These are phyloP conservation scores for Fusarium avenaceum DNA, from an alignment of 2,329 filamentous ascomycete species.

Conservation along the genomic window DNA sequence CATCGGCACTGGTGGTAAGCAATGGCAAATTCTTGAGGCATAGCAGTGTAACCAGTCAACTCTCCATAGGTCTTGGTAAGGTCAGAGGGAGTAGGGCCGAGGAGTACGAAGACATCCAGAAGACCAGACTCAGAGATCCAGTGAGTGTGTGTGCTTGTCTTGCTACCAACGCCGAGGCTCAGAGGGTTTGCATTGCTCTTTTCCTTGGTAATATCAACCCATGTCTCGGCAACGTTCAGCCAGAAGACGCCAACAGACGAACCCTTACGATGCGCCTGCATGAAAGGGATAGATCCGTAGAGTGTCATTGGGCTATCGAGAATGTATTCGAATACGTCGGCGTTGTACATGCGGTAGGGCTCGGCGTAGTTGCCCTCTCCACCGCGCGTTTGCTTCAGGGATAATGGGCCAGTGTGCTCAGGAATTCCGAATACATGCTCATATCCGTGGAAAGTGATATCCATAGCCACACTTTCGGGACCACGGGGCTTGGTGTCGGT, in stretches of 20 bases:
- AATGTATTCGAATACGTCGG: conserved; percentile 98
- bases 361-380: conserved; percentile 87
- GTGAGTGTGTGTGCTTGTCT: conserved; percentile 87
- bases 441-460: conserved; percentile 93
- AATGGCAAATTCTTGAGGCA: conserved; percentile 92
- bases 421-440: conserved; percentile 95
- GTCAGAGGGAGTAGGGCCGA: conserved; percentile 87
- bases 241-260: conserved; percentile 97
- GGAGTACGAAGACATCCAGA: conserved; percentile 93
- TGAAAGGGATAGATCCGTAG: conserved; percentile 96
- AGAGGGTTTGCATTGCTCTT: conserved; percentile 81
- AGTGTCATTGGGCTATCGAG: conserved; percentile 98
- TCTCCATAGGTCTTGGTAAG: conserved; percentile 87
- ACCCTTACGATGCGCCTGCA: conserved; percentile 95
- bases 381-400: conserved; percentile 90
- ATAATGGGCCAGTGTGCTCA: conserved; percentile 89
- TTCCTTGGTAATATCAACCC: conserved; percentile 92
- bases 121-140: conserved; percentile 96
- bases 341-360: conserved; percentile 95
- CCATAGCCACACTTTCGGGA: conserved; percentile 90
- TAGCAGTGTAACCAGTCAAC: conserved; percentile 89
- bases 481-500: conserved; percentile 96
- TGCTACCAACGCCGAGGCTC: conserved; percentile 76
- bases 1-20: conserved; percentile 98
- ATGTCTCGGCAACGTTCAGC: conserved; percentile 97